A percentile compares a stretch with the other conserved stretches of the same genome.
Conservation (phyloP, 2,329 filamentous ascomycete species). For the Pseudocercospora fijiensis region DNA sequence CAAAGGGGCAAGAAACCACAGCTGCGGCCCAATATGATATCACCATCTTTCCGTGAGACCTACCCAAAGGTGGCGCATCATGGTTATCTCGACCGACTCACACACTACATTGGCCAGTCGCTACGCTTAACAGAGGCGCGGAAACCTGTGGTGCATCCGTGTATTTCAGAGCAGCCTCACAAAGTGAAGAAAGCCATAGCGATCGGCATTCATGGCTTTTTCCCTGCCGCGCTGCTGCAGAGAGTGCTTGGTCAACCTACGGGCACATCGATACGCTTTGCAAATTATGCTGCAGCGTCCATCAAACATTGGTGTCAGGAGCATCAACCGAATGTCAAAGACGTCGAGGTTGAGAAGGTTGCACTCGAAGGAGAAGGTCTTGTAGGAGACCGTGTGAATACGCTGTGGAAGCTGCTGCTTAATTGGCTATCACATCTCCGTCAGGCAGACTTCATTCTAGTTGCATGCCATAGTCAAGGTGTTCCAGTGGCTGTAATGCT, state of each 20-base stretch:
- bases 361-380: constrained; percentile 93
- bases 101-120: constrained; percentile 41
- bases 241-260: constrained; percentile 92
- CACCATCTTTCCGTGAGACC: constrained; percentile 68
- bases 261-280: constrained; percentile 90
- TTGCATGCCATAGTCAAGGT: constrained; percentile 95
- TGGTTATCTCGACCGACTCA: constrained; percentile 45
- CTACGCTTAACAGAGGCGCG: constrained; percentile 44
- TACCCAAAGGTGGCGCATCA: constrained; percentile 54
- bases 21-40: constrained; percentile 59
- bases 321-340: constrained; percentile 59
- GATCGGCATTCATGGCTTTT: constrained; percentile 92
- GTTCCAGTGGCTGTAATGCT: constrained; percentile 93
- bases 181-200: constrained; percentile 82
- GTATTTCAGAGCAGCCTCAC: constrained; percentile 63
- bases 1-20: constrained; percentile 31
- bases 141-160: constrained; percentile 65
- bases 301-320: constrained; percentile 79
- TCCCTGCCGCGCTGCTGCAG: constrained; percentile 83
- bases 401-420: constrained; percentile 88
- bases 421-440: constrained; percentile 94
- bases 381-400: constrained; percentile 83
- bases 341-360: constrained; percentile 86
- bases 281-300: constrained; percentile 78
- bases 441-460: constrained; percentile 79